Conservation (phyloP, 768 basidiomycete species). For the Termitomyces sp. region DNA sequence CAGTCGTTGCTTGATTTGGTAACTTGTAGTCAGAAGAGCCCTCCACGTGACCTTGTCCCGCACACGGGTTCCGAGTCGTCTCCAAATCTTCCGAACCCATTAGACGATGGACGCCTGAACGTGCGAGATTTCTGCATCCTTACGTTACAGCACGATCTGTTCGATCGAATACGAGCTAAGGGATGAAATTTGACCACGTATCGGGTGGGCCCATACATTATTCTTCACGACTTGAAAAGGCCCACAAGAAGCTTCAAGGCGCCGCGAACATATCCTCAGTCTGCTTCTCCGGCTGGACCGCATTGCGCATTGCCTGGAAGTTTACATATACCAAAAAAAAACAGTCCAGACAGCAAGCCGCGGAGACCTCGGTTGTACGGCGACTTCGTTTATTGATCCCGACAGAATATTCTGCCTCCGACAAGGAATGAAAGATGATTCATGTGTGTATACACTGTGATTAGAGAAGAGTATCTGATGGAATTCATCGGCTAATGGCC, state of each 20-base stretch:
- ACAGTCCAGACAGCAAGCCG: constrained; percentile 5
- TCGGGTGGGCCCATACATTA: background rate
- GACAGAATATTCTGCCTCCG: background rate
- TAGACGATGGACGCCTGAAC: background rate
- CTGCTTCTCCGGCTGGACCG: constrained; percentile 10
- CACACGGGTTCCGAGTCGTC: constrained; percentile 1
- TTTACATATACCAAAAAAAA: background rate
- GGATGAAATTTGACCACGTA: background rate
- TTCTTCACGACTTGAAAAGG: background rate
- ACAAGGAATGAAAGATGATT: background rate
- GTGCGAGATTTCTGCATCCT: background rate
- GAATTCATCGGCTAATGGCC: background rate
- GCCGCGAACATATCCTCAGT: constrained; percentile 8
- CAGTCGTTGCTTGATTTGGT: background rate
- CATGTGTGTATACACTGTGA: background rate
- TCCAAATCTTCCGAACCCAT: too few species aligned
- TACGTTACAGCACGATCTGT: background rate
- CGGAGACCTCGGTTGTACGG: constrained; percentile 17
- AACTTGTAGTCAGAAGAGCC: background rate
- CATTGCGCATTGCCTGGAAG: constrained; percentile 7
- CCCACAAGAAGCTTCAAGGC: background rate
- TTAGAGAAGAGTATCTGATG: background rate
- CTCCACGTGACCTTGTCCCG: background rate
- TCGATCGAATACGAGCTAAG: background rate
- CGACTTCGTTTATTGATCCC: background rate